A percentile compares a stretch with the other conserved stretches of the same genome.
These are phyloP conservation scores for Ascosphaera apis DNA, from an alignment of 2,329 filamentous ascomycete species.

Conservation along the genomic window DNA sequence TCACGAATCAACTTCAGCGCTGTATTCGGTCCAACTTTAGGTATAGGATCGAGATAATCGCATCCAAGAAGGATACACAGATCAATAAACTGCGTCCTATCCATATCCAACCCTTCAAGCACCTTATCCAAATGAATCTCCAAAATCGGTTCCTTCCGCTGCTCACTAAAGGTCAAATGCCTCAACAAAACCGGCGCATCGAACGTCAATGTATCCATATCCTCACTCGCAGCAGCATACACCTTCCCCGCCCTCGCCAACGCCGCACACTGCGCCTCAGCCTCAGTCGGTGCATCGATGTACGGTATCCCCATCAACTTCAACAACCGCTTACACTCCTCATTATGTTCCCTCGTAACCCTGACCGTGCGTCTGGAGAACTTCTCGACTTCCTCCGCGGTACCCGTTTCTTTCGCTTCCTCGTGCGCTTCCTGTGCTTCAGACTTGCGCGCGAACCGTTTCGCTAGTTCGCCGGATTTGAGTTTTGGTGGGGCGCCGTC, in stretches of 20 bases:
- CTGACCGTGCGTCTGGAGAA: slow-evolving; percentile 82
- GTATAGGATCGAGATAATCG: slow-evolving; percentile 91
- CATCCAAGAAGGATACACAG: slow-evolving; percentile 93
- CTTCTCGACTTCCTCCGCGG: slow-evolving; percentile 92
- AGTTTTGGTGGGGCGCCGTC: slow-evolving; percentile 92
- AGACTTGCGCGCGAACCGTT: slow-evolving; percentile 84
- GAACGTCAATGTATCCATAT: slow-evolving; percentile 98
- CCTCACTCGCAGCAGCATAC: slow-evolving; percentile 86
- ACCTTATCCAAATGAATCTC: slow-evolving; percentile 80
- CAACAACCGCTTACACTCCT: slow-evolving; percentile 72
- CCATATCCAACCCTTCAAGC: slow-evolving; percentile 70
- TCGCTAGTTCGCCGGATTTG: slow-evolving; percentile 90
- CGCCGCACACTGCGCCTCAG: slow-evolving; percentile 86
- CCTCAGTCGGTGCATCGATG: slow-evolving; percentile 87
- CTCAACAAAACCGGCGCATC: slow-evolving; percentile 73
- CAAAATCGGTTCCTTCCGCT: slow-evolving; percentile 90
- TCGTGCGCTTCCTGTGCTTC: slow-evolving; percentile 78
- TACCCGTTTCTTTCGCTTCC: slow-evolving; percentile 92
- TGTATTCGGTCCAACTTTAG: slow-evolving; percentile 78
- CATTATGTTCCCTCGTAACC: slow-evolving; percentile 92
- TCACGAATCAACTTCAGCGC: slow-evolving; percentile 88
- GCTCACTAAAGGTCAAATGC: slow-evolving; percentile 90
- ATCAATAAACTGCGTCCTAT: slow-evolving; percentile 83
- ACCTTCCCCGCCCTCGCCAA: slow-evolving; percentile 82
- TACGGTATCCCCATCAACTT: slow-evolving; percentile 93